phyloP scores from a whole-genome alignment of 2,329 filamentous ascomycete genomes.

The Verticillium albo-atrum region DNA sequence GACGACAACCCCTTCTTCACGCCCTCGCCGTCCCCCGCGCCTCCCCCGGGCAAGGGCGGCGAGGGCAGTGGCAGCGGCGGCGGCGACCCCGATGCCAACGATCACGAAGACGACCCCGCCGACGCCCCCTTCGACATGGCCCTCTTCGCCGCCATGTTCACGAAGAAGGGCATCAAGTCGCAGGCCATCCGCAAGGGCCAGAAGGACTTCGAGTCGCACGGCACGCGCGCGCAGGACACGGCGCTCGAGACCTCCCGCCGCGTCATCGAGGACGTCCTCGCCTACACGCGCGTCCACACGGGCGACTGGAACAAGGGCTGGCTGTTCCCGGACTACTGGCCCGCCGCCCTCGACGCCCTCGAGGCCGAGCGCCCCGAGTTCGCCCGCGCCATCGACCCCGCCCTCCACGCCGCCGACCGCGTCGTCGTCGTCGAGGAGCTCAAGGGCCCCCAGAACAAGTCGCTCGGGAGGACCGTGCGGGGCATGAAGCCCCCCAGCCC shows the following conservation, averaged over 20 bases:
- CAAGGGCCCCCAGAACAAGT: conserved; percentile 68
- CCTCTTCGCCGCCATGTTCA: conserved; percentile 54
- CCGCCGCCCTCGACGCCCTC: conserved; percentile 1
- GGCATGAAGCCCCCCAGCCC: conserved; percentile 47
- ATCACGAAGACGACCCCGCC: conserved; percentile 57
- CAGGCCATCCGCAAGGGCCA: conserved; percentile 84
- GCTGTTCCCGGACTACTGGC: conserved; percentile 65
- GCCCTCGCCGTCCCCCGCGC: conserved; percentile 10
- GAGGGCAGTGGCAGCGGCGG: not conserved
- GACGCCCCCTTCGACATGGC: conserved; percentile 88
- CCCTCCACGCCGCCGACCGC: conserved; percentile 34
- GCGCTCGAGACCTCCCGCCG: conserved; percentile 75
- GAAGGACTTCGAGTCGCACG: conserved; percentile 95
- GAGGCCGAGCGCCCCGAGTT: conserved; percentile 8
- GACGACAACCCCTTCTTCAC: conserved; percentile 30
- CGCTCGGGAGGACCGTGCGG: conserved; percentile 65
- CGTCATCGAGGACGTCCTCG: conserved; percentile 85
- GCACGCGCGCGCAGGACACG: conserved; percentile 74
- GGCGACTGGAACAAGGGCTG: conserved; percentile 65
- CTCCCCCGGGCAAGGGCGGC: not conserved
- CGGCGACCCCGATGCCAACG: not conserved
- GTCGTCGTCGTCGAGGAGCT: conserved; percentile 67
- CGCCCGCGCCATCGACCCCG: conserved; percentile 30
- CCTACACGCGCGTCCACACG: conserved; percentile 71
- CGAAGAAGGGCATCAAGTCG: conserved; percentile 45